phyloP scores from a whole-genome alignment of 2,329 filamentous ascomycete genomes.

The Phaeosphaeria sp. region DNA sequence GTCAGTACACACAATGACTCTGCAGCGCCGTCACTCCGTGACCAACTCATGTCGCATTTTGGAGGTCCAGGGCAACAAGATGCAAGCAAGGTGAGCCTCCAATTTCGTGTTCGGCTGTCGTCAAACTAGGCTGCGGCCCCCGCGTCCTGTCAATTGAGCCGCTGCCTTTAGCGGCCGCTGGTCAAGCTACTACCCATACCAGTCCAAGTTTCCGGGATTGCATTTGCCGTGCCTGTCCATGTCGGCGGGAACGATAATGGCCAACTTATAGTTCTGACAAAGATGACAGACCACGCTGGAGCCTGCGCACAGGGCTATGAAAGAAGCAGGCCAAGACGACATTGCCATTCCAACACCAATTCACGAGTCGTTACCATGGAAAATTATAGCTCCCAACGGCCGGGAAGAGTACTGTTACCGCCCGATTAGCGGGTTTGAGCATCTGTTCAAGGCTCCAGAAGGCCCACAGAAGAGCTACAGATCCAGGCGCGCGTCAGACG shows the following conservation, averaged over 20 bases:
- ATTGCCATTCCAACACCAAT: conserved; percentile 27
- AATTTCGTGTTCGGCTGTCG: conserved; percentile 15
- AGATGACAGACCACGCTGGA: not conserved
- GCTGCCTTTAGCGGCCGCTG: conserved; percentile 15
- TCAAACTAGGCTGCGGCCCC: conserved; percentile 19
- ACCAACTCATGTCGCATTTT: not conserved
- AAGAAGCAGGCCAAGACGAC: conserved; percentile 7
- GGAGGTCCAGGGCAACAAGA: not conserved
- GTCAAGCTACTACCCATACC: conserved; percentile 6
- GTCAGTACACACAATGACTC: not conserved
- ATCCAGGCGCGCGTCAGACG: not conserved
- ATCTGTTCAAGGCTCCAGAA: conserved; percentile 21
- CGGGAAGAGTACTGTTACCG: conserved; percentile 25
- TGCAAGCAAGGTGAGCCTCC: conserved; percentile 7
- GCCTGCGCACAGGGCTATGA: not conserved
- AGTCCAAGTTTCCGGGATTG: not conserved
- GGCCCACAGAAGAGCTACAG: conserved; percentile 1
- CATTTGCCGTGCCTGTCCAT: conserved; percentile 2
- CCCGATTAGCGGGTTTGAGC: conserved; percentile 34
- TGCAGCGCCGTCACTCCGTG: not conserved
- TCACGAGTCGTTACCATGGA: conserved; percentile 14
- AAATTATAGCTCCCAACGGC: conserved; percentile 27
- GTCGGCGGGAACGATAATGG: not conserved
- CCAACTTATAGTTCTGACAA: conserved; percentile 1
- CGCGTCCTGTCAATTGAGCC: conserved; percentile 12